Evolutionary conservation across 2,329 filamentous ascomycete species (phyloP).

Genomic region (Alternaria hordeiaustralica): DNA sequence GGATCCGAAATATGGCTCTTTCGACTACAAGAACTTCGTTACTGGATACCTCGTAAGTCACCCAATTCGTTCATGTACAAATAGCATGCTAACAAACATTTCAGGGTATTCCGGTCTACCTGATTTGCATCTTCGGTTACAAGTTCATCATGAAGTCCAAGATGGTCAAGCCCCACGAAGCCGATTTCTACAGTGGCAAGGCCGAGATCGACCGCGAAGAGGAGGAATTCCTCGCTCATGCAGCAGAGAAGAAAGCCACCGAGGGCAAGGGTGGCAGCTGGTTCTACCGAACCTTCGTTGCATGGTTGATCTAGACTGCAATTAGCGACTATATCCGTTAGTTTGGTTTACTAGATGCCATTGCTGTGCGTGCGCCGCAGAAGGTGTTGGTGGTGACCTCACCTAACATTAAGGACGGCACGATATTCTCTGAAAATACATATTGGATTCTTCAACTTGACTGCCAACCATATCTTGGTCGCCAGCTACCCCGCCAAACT

Average conservation of each 20-base stretch:
- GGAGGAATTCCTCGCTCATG: conserved; percentile 68
- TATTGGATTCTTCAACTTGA: not conserved
- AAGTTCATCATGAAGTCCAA: conserved; percentile 37
- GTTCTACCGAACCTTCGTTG: conserved; percentile 66
- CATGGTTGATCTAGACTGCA: conserved; percentile 64
- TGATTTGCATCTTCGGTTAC: conserved; percentile 68
- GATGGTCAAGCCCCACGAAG: conserved; percentile 61
- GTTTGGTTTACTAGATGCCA: not conserved
- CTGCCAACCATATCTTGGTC: not conserved
- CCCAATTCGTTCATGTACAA: not conserved
- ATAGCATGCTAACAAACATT: conserved; percentile 51
- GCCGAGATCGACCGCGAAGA: conserved; percentile 76
- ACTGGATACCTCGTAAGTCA: conserved; percentile 66
- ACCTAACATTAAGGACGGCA: not conserved
- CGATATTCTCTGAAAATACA: not conserved
- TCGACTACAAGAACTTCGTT: conserved; percentile 78
- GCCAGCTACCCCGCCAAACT: not conserved
- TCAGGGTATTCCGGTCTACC: conserved; percentile 75
- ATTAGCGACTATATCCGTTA: not conserved
- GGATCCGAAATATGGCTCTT: conserved; percentile 56
- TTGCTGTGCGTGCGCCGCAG: not conserved
- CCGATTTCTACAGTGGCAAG: conserved; percentile 76
- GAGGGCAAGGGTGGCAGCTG: conserved; percentile 49
- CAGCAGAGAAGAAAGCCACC: conserved; percentile 52
- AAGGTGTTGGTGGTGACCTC: not conserved